phyloP scores from a whole-genome alignment of 352 stramenopile species.

The Phytopythium cucurbitacearum region DNA sequence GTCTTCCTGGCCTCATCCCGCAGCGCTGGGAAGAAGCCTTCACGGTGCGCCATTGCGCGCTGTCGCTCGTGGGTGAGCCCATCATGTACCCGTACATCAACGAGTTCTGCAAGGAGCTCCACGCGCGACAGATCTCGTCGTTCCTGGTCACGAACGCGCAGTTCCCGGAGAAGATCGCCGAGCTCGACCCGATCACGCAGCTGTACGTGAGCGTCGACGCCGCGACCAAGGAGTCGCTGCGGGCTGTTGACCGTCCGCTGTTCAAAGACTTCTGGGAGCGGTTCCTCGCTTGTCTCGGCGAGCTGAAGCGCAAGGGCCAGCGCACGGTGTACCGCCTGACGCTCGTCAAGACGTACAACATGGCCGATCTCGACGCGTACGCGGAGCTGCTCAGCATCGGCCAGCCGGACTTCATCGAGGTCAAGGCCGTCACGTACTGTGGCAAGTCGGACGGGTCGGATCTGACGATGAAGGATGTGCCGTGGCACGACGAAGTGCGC shows the following conservation, averaged over 20 bases:
- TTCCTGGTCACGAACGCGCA: constrained; percentile 99
- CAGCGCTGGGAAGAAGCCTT: constrained; percentile 95
- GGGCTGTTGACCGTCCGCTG: constrained; percentile 94
- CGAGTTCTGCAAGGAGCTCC: constrained; percentile 94
- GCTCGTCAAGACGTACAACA: constrained; percentile 98
- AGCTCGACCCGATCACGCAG: constrained; percentile 96
- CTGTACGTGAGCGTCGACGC: constrained; percentile 99
- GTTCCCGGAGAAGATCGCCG: constrained; percentile 95
- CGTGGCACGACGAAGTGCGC: constrained; percentile 97
- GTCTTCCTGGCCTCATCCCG: constrained; percentile 92
- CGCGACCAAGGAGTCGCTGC: constrained; percentile 94
- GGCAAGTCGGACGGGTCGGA: constrained; percentile 97
- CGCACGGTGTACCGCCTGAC: constrained; percentile 97
- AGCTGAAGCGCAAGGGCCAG: constrained; percentile 94
- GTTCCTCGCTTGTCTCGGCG: constrained; percentile 88
- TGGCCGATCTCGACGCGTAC: constrained; percentile 94
- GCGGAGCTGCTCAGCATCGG: constrained; percentile 91
- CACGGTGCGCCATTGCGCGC: constrained; percentile 94
- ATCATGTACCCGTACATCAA: constrained; percentile 99
- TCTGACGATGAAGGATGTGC: constrained; percentile 98
- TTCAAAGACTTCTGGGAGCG: constrained; percentile 98
- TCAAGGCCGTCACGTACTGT: constrained; percentile 99
- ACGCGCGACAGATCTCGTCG: constrained; percentile 93
- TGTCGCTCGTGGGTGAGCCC: constrained; percentile 97
- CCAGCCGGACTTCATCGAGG: constrained; percentile 91